Percentiles rank a stretch among this genome's conserved stretches.
phyloP scores from a whole-genome alignment of 345 rosid species.

The Syzygium grande region DNA sequence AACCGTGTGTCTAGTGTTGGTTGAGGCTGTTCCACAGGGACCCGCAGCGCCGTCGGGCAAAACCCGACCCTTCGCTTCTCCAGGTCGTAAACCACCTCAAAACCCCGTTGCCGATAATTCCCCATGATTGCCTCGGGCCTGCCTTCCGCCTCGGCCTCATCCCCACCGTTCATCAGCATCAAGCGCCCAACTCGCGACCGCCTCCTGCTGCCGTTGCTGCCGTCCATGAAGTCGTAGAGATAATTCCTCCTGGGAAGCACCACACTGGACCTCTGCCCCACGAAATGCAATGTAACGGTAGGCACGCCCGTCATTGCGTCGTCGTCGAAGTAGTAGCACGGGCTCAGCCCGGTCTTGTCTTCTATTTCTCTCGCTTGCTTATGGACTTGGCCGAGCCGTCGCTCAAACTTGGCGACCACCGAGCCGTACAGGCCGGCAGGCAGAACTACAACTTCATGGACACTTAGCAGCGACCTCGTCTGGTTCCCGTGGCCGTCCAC shows the following conservation, averaged over 20 bases:
- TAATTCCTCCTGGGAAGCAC: constrained; percentile 74
- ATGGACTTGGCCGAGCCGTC: constrained; percentile 40
- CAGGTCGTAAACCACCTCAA: constrained; percentile 87
- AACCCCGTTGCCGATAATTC: constrained; percentile 92
- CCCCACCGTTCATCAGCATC: constrained; percentile 94
- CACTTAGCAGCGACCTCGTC: too few relatives aligned
- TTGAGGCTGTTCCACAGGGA: constrained; percentile 72
- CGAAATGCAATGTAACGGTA: constrained; percentile 44
- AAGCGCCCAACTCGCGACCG: constrained; percentile 65
- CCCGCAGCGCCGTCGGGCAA: constrained; percentile 75
- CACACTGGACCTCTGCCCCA: constrained; percentile 62
- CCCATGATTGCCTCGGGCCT: constrained; percentile 82
- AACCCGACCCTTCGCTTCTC: constrained; percentile 68
- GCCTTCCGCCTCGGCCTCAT: constrained; percentile 58
- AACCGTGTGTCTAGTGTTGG: constrained; percentile 12
- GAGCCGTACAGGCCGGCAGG: constrained; percentile 45
- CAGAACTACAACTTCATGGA: too few relatives aligned
- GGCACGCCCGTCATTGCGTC: constrained; percentile 35
- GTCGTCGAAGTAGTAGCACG: constrained; percentile 51
- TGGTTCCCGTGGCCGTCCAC: too few relatives aligned
- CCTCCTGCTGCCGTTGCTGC: constrained; percentile 28
- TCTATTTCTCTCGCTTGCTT: constrained; percentile 56
- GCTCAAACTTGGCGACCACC: constrained; percentile 57
- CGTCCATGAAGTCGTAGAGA: constrained; percentile 70
- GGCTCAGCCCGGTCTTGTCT: constrained; percentile 59